Evolutionary conservation across 164 flowering plant genomes (phyloP).

Genomic region (Aristolochia fimbriata): DNA sequence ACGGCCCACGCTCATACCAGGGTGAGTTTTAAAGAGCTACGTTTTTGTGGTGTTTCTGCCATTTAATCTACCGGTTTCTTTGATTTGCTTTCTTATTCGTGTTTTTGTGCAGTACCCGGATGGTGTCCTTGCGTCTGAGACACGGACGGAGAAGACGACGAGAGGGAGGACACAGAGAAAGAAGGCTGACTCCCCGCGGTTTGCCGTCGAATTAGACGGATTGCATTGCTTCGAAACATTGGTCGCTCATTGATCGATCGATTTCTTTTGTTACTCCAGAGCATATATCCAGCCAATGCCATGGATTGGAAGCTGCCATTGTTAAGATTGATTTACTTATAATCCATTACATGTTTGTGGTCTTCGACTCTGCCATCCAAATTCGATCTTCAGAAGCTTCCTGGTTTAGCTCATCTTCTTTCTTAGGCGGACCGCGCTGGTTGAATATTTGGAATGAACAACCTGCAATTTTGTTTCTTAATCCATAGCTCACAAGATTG

Average conservation of each 20-base stretch:
- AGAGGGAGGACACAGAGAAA: conserved; percentile 8
- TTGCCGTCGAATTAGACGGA: conserved; percentile 38
- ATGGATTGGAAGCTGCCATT: too few relatives aligned
- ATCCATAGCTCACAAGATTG: too few relatives aligned
- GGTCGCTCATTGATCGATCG: conserved; percentile 9
- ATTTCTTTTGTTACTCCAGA: not conserved
- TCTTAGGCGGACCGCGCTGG: too few relatives aligned
- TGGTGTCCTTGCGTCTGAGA: not conserved
- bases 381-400: too few relatives aligned
- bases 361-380: too few relatives aligned
- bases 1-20: conserved; percentile 2
- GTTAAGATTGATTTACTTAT: too few relatives aligned
- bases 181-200: conserved; percentile 10
- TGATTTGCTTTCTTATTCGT: not conserved
- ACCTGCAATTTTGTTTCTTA: too few relatives aligned
- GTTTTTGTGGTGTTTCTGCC: not conserved
- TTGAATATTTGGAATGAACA: too few relatives aligned
- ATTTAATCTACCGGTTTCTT: not conserved
- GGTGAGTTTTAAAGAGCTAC: conserved; percentile 3
- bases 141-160: not conserved
- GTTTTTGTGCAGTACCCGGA: conserved; percentile 1
- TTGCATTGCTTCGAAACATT: conserved; percentile 33
- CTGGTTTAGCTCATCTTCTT: too few relatives aligned
- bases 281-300: too few relatives aligned
- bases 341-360: too few relatives aligned